Evolutionary conservation across 805 yeast species (phyloP).

Genomic region (Yamadazyma paraphyllophila): DNA sequence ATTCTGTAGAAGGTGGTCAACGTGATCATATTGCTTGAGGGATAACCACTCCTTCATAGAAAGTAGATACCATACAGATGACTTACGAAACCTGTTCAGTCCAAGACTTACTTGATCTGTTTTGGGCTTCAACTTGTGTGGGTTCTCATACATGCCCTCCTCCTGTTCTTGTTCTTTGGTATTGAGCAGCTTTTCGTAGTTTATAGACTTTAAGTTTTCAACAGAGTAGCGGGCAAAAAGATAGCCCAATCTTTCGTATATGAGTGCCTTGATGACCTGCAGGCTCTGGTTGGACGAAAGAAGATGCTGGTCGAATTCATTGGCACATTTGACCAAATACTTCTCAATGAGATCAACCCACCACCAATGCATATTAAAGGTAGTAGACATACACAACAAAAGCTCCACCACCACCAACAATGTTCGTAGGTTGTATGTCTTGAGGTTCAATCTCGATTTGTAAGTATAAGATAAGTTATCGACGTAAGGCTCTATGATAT

Average conservation of each 20-base stretch:
- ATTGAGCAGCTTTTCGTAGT: background rate
- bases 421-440: conserved; percentile 69
- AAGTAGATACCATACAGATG: conserved; percentile 71
- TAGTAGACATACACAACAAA: conserved; percentile 48
- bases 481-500: conserved; percentile 55
- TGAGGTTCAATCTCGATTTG: conserved; percentile 65
- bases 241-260: conserved; percentile 42
- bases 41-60: conserved; percentile 68
- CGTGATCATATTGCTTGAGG: conserved; percentile 27
- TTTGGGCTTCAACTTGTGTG: conserved; percentile 30
- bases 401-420: conserved; percentile 68
- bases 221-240: conserved; percentile 47
- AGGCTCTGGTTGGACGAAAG: conserved; percentile 38
- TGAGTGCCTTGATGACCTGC: conserved; percentile 43
- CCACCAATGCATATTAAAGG: conserved; percentile 43
- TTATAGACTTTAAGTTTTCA: background rate
- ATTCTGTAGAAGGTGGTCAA: conserved; percentile 25
- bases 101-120: conserved; percentile 47
- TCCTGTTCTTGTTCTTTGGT: conserved; percentile 19
- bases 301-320: conserved; percentile 44
- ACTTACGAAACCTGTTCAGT: conserved; percentile 63
- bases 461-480: conserved; percentile 77
- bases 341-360: conserved; percentile 44
- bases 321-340: conserved; percentile 46
- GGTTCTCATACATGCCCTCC: conserved; percentile 36